These are phyloP conservation scores for Jackrogersella multiformis DNA, from an alignment of 495 filamentous ascomycete genomes.

Conservation along the genomic window DNA sequence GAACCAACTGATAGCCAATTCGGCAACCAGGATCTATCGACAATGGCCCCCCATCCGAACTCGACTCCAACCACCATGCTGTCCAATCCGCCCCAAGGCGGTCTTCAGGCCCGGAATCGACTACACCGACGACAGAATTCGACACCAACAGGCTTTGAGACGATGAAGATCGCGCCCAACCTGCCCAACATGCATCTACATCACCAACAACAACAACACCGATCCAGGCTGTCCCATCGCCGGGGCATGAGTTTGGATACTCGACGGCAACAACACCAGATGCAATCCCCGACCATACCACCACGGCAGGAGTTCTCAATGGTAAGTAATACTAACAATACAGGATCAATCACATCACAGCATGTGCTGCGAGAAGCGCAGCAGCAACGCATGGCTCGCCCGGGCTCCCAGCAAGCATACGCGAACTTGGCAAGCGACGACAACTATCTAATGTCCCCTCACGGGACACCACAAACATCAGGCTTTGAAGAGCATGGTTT, in stretches of 20 bases:
- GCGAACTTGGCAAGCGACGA: constrained; percentile 49
- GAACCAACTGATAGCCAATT: constrained; percentile 61
- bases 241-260: constrained; percentile 84
- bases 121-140: constrained; percentile 90
- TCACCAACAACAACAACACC: constrained; percentile 50
- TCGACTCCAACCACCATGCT: constrained; percentile 76
- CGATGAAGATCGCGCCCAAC: constrained; percentile 67
- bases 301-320: constrained; percentile 61
- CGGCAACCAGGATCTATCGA: constrained; percentile 54
- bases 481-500: constrained; percentile 50
- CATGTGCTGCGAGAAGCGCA: constrained; percentile 76
- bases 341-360: constrained; percentile 66
- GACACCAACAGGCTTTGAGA: constrained; percentile 78
- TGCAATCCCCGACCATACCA: constrained; percentile 51
- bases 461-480: constrained; percentile 56
- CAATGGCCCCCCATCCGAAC: constrained; percentile 62
- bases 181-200: constrained; percentile 65
- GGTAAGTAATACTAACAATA: constrained; percentile 70
- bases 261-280: constrained; percentile 57
- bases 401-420: constrained; percentile 58
- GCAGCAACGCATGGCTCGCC: constrained; percentile 75
- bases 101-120: constrained; percentile 73
- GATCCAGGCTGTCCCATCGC: constrained; percentile 66
- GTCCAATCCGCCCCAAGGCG: constrained; percentile 69
- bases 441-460: constrained; percentile 58